Evolutionary conservation across 1,284 basidiomycete species (phyloP).

Genomic region (Ganoderma boninense): DNA sequence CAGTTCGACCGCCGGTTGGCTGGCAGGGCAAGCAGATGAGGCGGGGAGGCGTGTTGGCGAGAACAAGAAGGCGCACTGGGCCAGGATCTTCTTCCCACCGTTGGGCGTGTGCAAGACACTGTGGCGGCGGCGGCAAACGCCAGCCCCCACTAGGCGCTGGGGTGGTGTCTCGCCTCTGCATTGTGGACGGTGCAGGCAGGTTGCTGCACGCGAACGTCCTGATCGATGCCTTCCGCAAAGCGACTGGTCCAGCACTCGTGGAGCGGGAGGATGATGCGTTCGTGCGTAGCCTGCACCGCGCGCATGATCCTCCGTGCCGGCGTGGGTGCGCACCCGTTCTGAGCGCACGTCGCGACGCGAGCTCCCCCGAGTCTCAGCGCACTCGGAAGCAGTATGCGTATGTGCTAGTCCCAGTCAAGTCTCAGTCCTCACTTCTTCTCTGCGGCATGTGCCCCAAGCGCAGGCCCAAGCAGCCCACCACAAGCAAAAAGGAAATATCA

Average conservation of each 20-base stretch:
- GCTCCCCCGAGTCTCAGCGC: not conserved
- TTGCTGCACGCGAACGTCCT: not conserved
- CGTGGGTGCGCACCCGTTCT: not conserved
- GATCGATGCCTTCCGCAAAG: not conserved
- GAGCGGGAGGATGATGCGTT: not conserved
- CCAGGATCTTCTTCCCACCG: slow-evolving; percentile 4
- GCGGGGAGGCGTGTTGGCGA: slow-evolving; percentile 6
- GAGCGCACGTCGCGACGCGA: not conserved
- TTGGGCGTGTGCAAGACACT: not conserved
- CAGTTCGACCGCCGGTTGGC: not conserved
- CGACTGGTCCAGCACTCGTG: not conserved
- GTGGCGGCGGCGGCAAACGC: not conserved
- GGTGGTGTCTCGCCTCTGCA: not conserved
- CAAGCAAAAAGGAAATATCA: not conserved
- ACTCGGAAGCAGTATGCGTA: not conserved
- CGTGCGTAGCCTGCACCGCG: not conserved
- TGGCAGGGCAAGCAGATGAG: not conserved
- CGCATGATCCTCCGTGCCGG: not conserved
- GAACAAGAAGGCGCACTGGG: not conserved
- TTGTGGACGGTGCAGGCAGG: not conserved
- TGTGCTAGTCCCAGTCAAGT: no score
- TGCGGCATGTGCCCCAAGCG: not conserved
- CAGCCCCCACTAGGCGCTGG: not conserved
- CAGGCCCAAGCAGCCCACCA: not conserved
- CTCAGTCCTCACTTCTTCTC: no score